phyloP scores from a whole-genome alignment of 371 early-diverging fungal genomes.

The Mucor irregularis region DNA sequence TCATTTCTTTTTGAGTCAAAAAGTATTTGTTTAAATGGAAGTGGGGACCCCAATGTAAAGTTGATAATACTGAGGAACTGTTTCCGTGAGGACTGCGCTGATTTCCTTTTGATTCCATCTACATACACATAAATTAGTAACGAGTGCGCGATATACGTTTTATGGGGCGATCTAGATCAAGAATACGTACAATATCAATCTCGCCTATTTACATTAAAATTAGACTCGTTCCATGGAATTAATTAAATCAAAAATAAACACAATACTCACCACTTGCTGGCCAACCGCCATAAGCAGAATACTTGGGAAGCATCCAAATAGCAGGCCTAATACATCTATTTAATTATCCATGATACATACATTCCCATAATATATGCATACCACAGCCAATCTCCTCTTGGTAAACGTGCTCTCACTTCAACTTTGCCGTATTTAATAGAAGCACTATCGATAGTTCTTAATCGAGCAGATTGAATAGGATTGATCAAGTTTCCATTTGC shows the following conservation, averaged over 20 bases:
- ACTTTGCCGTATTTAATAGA: slow-evolving; percentile 61
- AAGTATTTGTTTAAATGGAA: slow-evolving; percentile 41
- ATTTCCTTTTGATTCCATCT: slow-evolving; percentile 68
- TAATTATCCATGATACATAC: too few species aligned
- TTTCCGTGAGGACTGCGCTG: slow-evolving; percentile 46
- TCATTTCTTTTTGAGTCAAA: slow-evolving; percentile 44
- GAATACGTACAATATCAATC: slow-evolving; percentile 47
- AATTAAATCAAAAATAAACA: slow-evolving; percentile 13
- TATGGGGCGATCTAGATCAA: too few species aligned
- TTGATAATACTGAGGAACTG: slow-evolving; percentile 47
- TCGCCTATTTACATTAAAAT: slow-evolving; percentile 26
- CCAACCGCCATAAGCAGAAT: slow-evolving; percentile 70
- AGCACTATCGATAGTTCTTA: slow-evolving; percentile 53
- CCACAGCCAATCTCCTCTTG: slow-evolving; percentile 73
- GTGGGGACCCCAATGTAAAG: slow-evolving; percentile 66
- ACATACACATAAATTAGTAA: background rate
- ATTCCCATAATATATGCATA: too few species aligned
- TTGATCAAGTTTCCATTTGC: slow-evolving; percentile 60
- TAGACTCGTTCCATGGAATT: background rate
- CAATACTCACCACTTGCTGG: slow-evolving; percentile 67
- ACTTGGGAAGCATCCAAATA: slow-evolving; percentile 73
- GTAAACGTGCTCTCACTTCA: slow-evolving; percentile 65
- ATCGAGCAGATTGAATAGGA: slow-evolving; percentile 65
- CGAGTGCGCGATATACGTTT: too few species aligned
- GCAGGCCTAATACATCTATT: slow-evolving; percentile 49